Conservation (phyloP, 2,329 filamentous ascomycete species). For the Trichophyton mentagrophytes region DNA sequence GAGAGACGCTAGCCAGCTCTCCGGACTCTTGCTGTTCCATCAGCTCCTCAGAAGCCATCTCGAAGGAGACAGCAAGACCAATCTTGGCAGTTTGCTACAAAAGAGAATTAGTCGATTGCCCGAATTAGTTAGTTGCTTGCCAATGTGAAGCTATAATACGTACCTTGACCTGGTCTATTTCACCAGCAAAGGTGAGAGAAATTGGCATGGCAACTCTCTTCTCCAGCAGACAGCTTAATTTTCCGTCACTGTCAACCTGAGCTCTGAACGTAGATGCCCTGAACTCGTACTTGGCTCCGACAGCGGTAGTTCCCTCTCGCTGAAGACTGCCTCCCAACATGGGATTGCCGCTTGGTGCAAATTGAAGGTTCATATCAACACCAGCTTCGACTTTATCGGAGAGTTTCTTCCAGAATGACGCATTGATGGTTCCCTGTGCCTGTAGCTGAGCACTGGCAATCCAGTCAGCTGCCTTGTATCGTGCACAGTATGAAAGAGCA, state of each 20-base stretch:
- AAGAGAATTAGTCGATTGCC: constrained; percentile 9
- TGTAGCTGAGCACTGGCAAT: constrained; percentile 82
- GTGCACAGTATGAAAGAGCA: constrained; percentile 74
- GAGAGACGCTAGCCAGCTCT: constrained; percentile 32
- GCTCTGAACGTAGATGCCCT: constrained; percentile 88
- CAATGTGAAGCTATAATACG: constrained; percentile 26
- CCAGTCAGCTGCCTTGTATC: constrained; percentile 88
- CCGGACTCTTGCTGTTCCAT: constrained; percentile 65
- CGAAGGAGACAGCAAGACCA: constrained; percentile 83
- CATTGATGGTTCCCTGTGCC: constrained; percentile 74
- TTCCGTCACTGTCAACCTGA: constrained; percentile 89
- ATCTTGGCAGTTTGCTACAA: constrained; percentile 83
- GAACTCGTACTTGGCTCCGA: constrained; percentile 98
- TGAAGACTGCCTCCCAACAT: constrained; percentile 63
- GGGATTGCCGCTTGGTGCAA: constrained; percentile 51
- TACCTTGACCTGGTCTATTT: constrained; percentile 93
- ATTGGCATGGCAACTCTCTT: constrained; percentile 91
- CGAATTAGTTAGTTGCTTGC: background rate
- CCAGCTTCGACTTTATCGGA: constrained; percentile 94
- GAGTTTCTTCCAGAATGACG: constrained; percentile 85
- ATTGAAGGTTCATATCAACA: constrained; percentile 82
- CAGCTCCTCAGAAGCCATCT: constrained; percentile 70
- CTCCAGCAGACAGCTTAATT: constrained; percentile 83
- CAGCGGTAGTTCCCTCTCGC: constrained; percentile 79
- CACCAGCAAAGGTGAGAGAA: constrained; percentile 85